Base-by-base conservation (phyloP, 1,284 basidiomycete species). In the Phlebopus sp. region DNA sequence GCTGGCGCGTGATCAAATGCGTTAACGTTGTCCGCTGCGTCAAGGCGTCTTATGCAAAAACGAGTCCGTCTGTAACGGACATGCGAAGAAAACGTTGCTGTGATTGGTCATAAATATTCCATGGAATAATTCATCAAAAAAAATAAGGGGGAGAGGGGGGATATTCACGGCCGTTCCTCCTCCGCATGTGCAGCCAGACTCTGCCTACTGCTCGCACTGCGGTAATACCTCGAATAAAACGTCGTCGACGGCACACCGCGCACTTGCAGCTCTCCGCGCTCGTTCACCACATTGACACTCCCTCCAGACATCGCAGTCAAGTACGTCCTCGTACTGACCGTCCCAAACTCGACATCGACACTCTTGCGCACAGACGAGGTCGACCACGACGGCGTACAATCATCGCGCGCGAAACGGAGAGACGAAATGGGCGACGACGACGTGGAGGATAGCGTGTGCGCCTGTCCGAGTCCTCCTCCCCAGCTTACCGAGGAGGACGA, bases 191-290 rank as follows among this genome's bases (percentile, higher is more conserved):
- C 45, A 14, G 49, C 23, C 19, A 58, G 49, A 37, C 49, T 50
- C 11, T 46, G 42, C 5, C 11, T 15, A 4, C 50, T 42, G 15
- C 53, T 61, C 3, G 63, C 46, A 10, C 52, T 59, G 31, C 51
- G 54, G 18, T 58, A 50, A 15, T 51, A 50, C 6, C 44, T 47
- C n/a, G 55, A 50, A 13, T 41, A 46, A 6, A 23, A 23, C 6
- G 21, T 23, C 15, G 51, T 43, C 32, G 47, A 52, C 34, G 49
- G 37, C 5, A 45, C 41, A 18, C 39, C 36, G 18, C 43, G 36
- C 18, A 55, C 23, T n/a, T n/a, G n/a, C n/a, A 68, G 51, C 42
- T 68, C 63, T 2, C 63, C 63, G 2, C 55, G 59, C 39, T 68
- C 63, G 39, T 53, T 68, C 41, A 61, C 66, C 30, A 29, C 48